Base-by-base conservation (phyloP, 305 asterid species). In the Plantago rigida region DNA sequence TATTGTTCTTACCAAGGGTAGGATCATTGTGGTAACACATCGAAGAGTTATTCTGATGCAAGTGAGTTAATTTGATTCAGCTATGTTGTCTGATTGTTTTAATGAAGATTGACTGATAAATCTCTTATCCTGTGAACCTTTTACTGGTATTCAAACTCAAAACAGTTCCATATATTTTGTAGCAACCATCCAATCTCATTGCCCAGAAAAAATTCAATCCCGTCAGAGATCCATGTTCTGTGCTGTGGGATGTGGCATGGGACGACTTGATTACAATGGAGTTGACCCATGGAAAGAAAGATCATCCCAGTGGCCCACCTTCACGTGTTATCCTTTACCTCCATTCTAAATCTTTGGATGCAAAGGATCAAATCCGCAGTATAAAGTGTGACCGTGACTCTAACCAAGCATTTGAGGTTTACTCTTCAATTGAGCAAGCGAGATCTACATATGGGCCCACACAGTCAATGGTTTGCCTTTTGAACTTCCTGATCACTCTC, bases 211-310 rank as follows among this genome's bases (percentile, higher is more conserved):
- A 82, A 75, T 89, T 83, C 71, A 89, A 87, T 79, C 90, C 95
- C 26, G 91, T 89, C 17, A 85, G 97, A 76, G 99, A 93, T 78
- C 94, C 99, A 47, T 93, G 99, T 70, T 87, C 96, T 0, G 97
- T 93, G 49, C 70, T 82, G 47, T 93, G 99, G 99, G 97, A 89
- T 56, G 87, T 89, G 39, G 68, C 70, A 67, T 93, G 96, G 99
- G 94, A 83, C 58, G 92, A 89, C 82, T 77, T 93, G 59, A 80
- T 72, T 59, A 79, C 86, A 0, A 87, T 93, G 95, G 96, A 93
- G 77, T 71, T 89, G 65, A 71, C 82, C 58, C 89, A 68, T 51
- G 99, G 99, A 24, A 93, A 89, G 83, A 87, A 87, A 67, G 99
- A 89, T 64, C 87, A 74, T 71, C 85, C 86, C 12, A 79, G 57